A percentile compares a stretch with the other conserved stretches of the same genome.
These are phyloP conservation scores for Bipolaris victoriae DNA, from an alignment of 2,329 filamentous ascomycete genomes.

Conservation along the genomic window DNA sequence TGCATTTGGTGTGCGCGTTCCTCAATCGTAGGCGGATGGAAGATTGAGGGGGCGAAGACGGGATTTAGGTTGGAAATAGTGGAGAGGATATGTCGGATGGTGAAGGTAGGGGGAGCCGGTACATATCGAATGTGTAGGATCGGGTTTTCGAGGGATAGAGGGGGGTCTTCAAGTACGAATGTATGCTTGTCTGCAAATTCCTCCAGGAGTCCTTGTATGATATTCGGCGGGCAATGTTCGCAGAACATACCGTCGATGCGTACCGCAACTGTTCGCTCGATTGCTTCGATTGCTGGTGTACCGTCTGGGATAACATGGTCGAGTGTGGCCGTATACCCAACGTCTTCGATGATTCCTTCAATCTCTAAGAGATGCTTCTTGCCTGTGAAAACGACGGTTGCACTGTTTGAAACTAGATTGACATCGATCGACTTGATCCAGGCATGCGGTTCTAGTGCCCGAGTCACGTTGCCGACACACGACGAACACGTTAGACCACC, in stretches of 20 bases:
- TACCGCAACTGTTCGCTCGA: constrained; percentile 45
- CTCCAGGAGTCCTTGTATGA: constrained; percentile 59
- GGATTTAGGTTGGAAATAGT: constrained; percentile 71
- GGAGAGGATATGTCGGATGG: constrained; percentile 74
- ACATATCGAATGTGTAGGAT: constrained; percentile 74
- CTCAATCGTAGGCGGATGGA: constrained; percentile 82
- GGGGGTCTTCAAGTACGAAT: constrained; percentile 61
- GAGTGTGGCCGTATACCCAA: constrained; percentile 51
- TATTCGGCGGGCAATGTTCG: constrained; percentile 55
- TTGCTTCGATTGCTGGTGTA: background rate
- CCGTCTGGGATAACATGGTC: constrained; percentile 36
- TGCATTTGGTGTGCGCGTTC: constrained; percentile 78
- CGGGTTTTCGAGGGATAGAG: constrained; percentile 64
- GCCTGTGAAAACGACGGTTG: constrained; percentile 56
- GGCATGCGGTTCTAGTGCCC: constrained; percentile 53
- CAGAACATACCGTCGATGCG: constrained; percentile 55
- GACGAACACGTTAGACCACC: constrained; percentile 65
- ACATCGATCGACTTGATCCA: constrained; percentile 58
- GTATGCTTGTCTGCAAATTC: constrained; percentile 53
- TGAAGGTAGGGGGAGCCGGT: constrained; percentile 71
- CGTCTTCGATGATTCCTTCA: constrained; percentile 58
- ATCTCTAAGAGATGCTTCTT: constrained; percentile 55
- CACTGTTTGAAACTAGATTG: constrained; percentile 59
- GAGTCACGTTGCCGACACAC: constrained; percentile 58
- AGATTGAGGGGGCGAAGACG: constrained; percentile 70